Evolutionary conservation across 345 rosid genomes (phyloP).

Genomic region (Eucalyptus victrix): DNA sequence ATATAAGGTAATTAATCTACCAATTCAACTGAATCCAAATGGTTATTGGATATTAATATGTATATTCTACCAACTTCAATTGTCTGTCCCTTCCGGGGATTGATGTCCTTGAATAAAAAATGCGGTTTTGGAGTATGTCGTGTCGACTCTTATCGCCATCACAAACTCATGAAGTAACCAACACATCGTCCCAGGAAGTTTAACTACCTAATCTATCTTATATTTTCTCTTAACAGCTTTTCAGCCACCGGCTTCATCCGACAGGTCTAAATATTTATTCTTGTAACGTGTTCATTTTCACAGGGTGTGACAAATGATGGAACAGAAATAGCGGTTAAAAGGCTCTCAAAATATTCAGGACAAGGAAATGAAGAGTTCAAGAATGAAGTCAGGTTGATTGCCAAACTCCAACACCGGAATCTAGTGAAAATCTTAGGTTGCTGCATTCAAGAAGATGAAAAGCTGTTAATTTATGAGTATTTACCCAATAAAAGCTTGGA

Average conservation of each 20-base stretch:
- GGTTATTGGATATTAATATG: not conserved
- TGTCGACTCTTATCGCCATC: not conserved
- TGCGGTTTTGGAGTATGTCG: no score
- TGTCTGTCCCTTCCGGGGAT: not conserved
- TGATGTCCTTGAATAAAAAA: not conserved
- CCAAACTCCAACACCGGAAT: conserved; percentile 63
- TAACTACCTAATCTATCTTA: not conserved
- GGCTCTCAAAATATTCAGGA: not conserved
- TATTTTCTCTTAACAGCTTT: not conserved
- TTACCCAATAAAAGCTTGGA: conserved; percentile 34
- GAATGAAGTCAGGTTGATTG: conserved; percentile 15
- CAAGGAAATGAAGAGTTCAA: conserved; percentile 20
- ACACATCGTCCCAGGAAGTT: not conserved
- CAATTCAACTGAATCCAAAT: not conserved
- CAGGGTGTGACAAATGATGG: conserved; percentile 10
- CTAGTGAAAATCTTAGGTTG: conserved; percentile 58
- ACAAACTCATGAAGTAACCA: not conserved
- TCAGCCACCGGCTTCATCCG: not conserved
- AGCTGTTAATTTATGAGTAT: conserved; percentile 44
- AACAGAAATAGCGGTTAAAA: conserved; percentile 14
- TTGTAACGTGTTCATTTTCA: not conserved
- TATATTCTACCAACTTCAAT: not conserved
- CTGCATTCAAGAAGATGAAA: conserved; percentile 38
- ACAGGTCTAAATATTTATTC: not conserved
- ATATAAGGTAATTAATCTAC: not conserved